Evolutionary conservation across 148 eudicot genomes (phyloP), one percentile per base, ranked within the genome.

Genomic region (Vaccinium corymbosum): DNA sequence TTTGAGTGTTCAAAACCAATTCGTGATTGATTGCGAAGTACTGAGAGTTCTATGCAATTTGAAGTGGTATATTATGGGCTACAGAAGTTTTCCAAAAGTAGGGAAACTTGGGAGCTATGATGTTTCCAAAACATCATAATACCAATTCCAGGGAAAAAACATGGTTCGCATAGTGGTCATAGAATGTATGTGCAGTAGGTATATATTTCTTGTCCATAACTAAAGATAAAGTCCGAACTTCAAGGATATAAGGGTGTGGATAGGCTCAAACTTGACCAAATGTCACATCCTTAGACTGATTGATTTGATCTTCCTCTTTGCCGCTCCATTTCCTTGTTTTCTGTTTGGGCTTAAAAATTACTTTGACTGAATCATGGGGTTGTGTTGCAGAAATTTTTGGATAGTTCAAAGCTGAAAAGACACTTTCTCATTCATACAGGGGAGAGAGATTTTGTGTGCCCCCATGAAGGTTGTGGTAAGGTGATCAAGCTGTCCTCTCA

Each of bases 391-490:
- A 94, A 96, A 94, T 96, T 96, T 90, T 90, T 96, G 92, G 99
- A 94, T 84, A 96, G 99, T 86, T 96, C 99, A 51, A 96, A 96
- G 85, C 85, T 96, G 82, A 96, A 96, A 89, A 90, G 99, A 88
- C 99, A 96, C 89, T 91, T 90, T 86, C 97, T 96, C 79, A 96
- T 92, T 85, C 99, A 96, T 88, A 96, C 99, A 14, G 98, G 99
- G 27, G 99, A 96, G 88, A 92, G 99, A 91, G 92, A 90, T 80
- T 96, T 93, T 82, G 87, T 93, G 11, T 96, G 99, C 87, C 95
- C 98, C 50, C 92, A 92, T 86, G 98, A 93, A 93, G 99, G 99
- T 86, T 94, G 99, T 89, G 98, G 99, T 59, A 96, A 96, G 99
- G 99, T 96, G 78, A 88, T 88, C 48, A 80, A 38, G 86, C 87